Conservation (phyloP, 768 basidiomycete genomes). For the Neoboletus subvelutipes region DNA sequence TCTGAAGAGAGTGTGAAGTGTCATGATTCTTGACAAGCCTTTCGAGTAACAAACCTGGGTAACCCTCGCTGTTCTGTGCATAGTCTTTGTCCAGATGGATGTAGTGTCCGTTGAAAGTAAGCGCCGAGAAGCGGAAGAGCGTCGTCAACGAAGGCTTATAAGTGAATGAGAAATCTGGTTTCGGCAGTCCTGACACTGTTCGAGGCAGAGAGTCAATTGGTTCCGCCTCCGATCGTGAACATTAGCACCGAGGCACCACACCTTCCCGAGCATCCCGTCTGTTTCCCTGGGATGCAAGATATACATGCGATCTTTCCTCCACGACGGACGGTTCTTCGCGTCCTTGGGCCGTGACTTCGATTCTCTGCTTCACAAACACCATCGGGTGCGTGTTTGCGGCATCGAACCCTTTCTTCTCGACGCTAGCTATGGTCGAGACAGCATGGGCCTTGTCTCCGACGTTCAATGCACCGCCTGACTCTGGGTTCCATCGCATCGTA, state of each 20-base stretch:
- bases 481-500: conserved; percentile 57
- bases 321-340: conserved; percentile 45
- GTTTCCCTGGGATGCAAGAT: conserved; percentile 39
- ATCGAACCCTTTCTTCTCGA: conserved; percentile 68
- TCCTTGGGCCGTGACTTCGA: conserved; percentile 49
- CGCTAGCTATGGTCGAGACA: conserved; percentile 45
- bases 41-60: conserved; percentile 51
- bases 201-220: not conserved
- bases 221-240: not conserved
- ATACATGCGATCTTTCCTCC: conserved; percentile 72
- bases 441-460: conserved; percentile 55
- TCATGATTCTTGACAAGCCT: not conserved
- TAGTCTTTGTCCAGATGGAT: conserved; percentile 83
- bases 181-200: conserved; percentile 52
- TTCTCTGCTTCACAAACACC: conserved; percentile 71
- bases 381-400: conserved; percentile 51
- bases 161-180: conserved; percentile 57
- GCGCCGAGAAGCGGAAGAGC: conserved; percentile 81
- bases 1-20: conserved; percentile 41
- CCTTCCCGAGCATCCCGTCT: conserved; percentile 44
- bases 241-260: conserved; percentile 16
- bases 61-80: conserved; percentile 65
- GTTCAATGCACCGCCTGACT: conserved; percentile 39
- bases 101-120: conserved; percentile 83
- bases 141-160: conserved; percentile 69